Conservation (phyloP, 2,329 filamentous ascomycete genomes). For the Exophiala phaeomuriformis region DNA sequence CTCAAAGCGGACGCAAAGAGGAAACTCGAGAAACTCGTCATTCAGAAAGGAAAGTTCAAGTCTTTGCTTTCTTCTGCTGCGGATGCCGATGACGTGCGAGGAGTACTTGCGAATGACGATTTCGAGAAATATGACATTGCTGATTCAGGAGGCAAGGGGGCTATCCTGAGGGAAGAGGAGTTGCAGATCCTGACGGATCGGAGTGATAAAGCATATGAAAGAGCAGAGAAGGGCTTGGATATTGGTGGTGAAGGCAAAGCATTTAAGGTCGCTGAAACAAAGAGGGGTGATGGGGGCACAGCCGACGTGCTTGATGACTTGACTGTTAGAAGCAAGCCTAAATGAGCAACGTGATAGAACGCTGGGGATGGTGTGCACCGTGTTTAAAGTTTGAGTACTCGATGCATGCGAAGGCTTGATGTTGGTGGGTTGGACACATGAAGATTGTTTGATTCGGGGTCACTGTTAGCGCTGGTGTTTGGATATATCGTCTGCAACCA, state of each 20-base stretch:
- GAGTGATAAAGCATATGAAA: constrained; percentile 57
- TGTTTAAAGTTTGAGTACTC: too few relatives aligned
- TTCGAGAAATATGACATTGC: constrained; percentile 55
- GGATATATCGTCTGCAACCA: too few relatives aligned
- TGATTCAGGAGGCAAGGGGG: constrained; percentile 25
- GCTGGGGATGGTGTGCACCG: too few relatives aligned
- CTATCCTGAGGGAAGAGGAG: constrained; percentile 68
- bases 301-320: constrained; percentile 24
- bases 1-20: constrained; percentile 87
- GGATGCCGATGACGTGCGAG: constrained; percentile 22
- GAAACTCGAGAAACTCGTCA: constrained; percentile 85
- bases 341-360: not conserved
- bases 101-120: constrained; percentile 43
- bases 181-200: constrained; percentile 72
- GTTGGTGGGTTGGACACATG: not conserved
- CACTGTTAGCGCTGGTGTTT: too few relatives aligned
- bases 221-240: constrained; percentile 71
- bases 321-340: constrained; percentile 17
- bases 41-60: constrained; percentile 82
- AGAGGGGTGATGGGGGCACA: constrained; percentile 39
- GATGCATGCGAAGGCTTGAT: not conserved
- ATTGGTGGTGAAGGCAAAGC: constrained; percentile 50
- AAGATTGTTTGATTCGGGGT: too few relatives aligned
- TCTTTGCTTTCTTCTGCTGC: constrained; percentile 48
- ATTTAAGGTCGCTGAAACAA: constrained; percentile 78